Percentiles rank a stretch among this genome's conserved stretches.
Evolutionary conservation across 352 stramenopile species (phyloP).

Genomic region (Saprolegnia diclina): DNA sequence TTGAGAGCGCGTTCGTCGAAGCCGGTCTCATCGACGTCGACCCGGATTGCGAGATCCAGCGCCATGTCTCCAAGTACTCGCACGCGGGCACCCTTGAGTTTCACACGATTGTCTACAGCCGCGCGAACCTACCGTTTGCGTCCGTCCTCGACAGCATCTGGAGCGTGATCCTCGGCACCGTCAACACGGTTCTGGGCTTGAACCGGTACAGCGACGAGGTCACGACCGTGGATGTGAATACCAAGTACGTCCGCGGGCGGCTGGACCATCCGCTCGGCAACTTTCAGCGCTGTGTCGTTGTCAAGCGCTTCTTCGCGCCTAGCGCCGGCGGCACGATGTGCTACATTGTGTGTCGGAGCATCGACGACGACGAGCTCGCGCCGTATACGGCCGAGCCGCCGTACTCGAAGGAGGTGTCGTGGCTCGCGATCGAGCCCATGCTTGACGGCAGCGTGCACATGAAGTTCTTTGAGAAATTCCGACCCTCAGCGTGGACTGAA

Average conservation of each 20-base stretch:
- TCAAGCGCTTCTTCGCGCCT: not conserved
- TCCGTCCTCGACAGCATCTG: not conserved
- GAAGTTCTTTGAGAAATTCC: constrained; percentile 13
- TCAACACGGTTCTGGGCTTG: not conserved
- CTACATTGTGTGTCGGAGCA: not conserved
- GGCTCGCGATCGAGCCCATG: not conserved
- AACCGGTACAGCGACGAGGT: constrained; percentile 5
- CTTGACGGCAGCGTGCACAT: not conserved
- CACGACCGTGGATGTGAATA: not conserved
- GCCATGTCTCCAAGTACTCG: not conserved
- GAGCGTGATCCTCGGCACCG: not conserved
- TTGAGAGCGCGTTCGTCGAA: not conserved
- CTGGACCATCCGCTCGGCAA: not conserved
- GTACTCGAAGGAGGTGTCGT: constrained; percentile 5
- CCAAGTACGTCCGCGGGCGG: not conserved
- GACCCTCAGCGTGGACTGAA: not conserved
- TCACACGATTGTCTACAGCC: not conserved
- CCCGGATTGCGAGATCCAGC: not conserved
- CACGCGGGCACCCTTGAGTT: not conserved
- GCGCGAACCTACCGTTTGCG: not conserved
- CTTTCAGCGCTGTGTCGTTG: not conserved
- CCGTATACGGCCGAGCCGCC: not conserved
- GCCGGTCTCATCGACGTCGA: not conserved
- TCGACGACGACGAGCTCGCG: constrained; percentile 4
- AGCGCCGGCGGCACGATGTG: not conserved